phyloP scores from a whole-genome alignment of 495 filamentous ascomycete genomes.

The Trichoderma reesei region DNA sequence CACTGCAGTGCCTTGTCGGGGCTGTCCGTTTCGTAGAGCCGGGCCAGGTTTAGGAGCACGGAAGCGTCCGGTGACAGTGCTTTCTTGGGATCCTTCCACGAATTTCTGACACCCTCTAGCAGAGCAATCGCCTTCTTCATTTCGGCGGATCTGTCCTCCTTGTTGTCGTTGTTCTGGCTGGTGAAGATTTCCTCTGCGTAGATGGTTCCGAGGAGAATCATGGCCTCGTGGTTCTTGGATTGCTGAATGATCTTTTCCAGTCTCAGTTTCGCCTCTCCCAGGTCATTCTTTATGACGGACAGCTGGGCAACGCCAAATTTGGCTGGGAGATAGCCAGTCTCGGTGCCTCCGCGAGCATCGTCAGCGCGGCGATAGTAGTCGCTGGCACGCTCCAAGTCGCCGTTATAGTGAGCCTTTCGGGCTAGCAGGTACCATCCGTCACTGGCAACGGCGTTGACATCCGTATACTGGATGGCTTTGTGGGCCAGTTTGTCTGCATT shows the following conservation, averaged over 20 bases:
- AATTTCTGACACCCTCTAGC: conserved; percentile 71
- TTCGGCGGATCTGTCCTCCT: conserved; percentile 80
- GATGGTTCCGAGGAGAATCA: conserved; percentile 78
- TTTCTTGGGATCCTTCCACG: conserved; percentile 84
- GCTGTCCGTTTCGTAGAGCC: conserved; percentile 74
- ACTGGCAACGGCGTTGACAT: conserved; percentile 89
- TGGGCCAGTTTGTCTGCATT: conserved; percentile 80
- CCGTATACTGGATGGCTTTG: conserved; percentile 88
- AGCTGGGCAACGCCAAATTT: conserved; percentile 90
- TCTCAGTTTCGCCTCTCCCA: conserved; percentile 84
- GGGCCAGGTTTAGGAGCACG: conserved; percentile 84
- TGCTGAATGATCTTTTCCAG: conserved; percentile 88
- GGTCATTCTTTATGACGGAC: conserved; percentile 70
- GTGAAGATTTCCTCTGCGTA: conserved; percentile 90
- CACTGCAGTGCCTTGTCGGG: conserved; percentile 90
- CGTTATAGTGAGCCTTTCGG: conserved; percentile 70
- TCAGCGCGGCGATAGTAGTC: conserved; percentile 85
- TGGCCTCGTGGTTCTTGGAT: conserved; percentile 78
- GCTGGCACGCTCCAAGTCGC: conserved; percentile 55
- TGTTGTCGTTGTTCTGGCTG: conserved; percentile 56
- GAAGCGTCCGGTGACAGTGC: conserved; percentile 69
- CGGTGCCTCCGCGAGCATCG: conserved; percentile 74
- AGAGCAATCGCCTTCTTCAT: conserved; percentile 72
- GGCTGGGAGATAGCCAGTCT: conserved; percentile 81
- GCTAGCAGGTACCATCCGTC: conserved; percentile 95